Percentiles rank a stretch among this genome's conserved stretches.
These are phyloP conservation scores for Flaveria trinervia DNA, from an alignment of 129 eudicot genomes.

Conservation along the genomic window DNA sequence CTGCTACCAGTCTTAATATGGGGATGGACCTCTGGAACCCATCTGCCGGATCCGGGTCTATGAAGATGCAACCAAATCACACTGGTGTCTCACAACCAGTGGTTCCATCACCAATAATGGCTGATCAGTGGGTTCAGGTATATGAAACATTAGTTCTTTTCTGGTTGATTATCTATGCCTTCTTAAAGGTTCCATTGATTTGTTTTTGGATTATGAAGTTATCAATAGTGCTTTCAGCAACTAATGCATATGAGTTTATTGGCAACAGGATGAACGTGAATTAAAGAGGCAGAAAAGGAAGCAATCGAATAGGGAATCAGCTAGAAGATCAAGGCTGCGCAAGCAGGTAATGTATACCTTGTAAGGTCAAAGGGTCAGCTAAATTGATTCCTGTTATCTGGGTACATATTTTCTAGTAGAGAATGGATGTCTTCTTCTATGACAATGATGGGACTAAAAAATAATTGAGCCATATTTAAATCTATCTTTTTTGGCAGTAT, in stretches of 20 bases:
- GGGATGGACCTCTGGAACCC: slow-evolving; percentile 93
- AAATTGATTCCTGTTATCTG: neutral
- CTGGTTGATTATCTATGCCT: neutral
- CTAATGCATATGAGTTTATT: neutral
- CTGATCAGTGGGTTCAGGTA: slow-evolving; percentile 85
- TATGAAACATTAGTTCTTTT: neutral
- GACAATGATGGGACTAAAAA: neutral
- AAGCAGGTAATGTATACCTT: slow-evolving; percentile 57
- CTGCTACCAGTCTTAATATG: slow-evolving; percentile 73
- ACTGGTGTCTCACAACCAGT: slow-evolving; percentile 34
- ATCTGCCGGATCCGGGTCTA: slow-evolving; percentile 58
- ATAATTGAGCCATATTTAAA: neutral
- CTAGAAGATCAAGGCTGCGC: slow-evolving; percentile 89
- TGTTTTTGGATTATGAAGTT: neutral
- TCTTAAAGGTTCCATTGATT: slow-evolving; percentile 4
- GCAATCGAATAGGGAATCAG: slow-evolving; percentile 93
- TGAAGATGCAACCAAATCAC: slow-evolving; percentile 49
- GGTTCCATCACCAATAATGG: slow-evolving; percentile 41
- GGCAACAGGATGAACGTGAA: slow-evolving; percentile 85
- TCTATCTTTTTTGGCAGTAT: neutral
- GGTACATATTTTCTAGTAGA: neutral
- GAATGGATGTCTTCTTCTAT: neutral
- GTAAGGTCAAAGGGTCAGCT: neutral
- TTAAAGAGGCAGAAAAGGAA: slow-evolving; percentile 85
- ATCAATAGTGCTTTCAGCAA: neutral